Percentiles rank a stretch among this genome's conserved stretches.
Evolutionary conservation across 805 yeast species (phyloP).

Genomic region (Pichia ethanolica): DNA sequence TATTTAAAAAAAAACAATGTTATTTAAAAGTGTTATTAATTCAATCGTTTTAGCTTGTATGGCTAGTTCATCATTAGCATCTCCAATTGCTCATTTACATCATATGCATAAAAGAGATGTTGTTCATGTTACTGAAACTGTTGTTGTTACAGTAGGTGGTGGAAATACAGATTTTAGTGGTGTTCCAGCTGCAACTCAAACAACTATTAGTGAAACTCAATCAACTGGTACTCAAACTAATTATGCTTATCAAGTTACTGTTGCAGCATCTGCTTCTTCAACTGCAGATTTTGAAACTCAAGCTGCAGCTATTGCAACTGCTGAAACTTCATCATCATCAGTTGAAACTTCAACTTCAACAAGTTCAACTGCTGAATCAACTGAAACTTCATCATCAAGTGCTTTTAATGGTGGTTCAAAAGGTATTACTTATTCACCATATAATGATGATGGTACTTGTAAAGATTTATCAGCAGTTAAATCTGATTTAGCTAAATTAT

Average conservation of each 20-base stretch:
- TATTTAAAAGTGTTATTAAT: conserved; percentile 33
- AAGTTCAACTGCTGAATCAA: conserved; percentile 27
- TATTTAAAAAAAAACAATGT: conserved; percentile 12
- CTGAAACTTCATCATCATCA: conserved; percentile 21
- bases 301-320: conserved; percentile 11
- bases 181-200: conserved; percentile 26
- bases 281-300: conserved; percentile 14
- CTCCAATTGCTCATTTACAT: conserved; percentile 57
- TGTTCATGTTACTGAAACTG: conserved; percentile 41
- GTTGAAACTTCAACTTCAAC: conserved; percentile 30
- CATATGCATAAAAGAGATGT: conserved; percentile 50
- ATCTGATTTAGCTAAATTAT: conserved; percentile 47
- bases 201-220: conserved; percentile 6
- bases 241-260: conserved; percentile 10
- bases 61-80: conserved; percentile 45
- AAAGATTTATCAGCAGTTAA: conserved; percentile 53
- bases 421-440: conserved; percentile 82
- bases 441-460: conserved; percentile 60
- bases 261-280: conserved; percentile 15
- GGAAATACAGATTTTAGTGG: conserved; percentile 26
- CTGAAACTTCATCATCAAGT: conserved; percentile 27
- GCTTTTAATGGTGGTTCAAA: conserved; percentile 40
- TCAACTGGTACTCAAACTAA: conserved; percentile 9
- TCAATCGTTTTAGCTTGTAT: conserved; percentile 31
- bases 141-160: conserved; percentile 39